Evolutionary conservation across 176 grass and related monocot genomes (phyloP).

Genomic region (Triticum monococcum): DNA sequence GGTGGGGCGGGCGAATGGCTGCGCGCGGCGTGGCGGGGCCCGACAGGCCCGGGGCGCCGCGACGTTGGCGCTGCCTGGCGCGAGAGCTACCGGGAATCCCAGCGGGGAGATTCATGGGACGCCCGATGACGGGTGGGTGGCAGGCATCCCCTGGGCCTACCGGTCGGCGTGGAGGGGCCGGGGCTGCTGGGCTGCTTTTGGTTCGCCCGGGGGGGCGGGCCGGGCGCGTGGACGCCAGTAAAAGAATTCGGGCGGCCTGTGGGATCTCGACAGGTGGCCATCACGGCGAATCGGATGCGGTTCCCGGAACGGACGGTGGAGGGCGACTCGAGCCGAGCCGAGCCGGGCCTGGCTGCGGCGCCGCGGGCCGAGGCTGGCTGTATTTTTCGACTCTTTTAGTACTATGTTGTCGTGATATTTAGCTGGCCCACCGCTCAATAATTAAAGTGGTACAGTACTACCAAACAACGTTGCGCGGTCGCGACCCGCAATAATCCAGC

Average conservation of each 20-base stretch:
- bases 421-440: background rate
- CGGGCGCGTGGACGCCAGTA: conserved; percentile 20
- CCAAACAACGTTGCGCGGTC: background rate
- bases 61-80: background rate
- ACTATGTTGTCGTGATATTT: background rate
- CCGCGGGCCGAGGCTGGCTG: background rate
- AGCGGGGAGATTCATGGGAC: background rate
- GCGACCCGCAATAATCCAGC: background rate
- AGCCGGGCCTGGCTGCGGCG: background rate
- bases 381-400: background rate
- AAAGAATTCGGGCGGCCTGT: background rate
- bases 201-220: background rate
- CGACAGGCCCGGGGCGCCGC: background rate
- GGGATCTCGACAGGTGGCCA: conserved; percentile 34
- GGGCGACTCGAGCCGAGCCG: background rate
- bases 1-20: background rate
- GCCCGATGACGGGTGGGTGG: background rate
- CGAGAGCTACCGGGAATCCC: background rate
- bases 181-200: background rate
- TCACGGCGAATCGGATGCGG: background rate
- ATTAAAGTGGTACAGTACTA: background rate
- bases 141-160: fast-evolving
- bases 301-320: conserved; percentile 13
- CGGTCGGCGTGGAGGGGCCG: background rate
- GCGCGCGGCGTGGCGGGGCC: background rate